Evolutionary conservation across 2,329 filamentous ascomycete genomes (phyloP).

Genomic region (Fusarium bactridioides): DNA sequence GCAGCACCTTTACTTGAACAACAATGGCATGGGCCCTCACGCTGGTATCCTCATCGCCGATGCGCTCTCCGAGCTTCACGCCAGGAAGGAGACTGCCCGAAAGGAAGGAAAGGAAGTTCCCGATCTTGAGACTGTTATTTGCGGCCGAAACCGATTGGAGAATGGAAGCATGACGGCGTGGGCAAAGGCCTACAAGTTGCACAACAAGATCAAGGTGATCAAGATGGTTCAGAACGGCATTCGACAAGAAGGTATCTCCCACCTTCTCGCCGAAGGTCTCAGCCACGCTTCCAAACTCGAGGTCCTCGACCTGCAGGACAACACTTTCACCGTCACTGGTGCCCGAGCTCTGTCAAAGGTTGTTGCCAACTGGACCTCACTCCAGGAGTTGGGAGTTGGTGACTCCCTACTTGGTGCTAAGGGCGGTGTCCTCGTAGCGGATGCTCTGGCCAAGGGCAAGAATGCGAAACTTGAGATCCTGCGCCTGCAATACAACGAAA

Average conservation of each 20-base stretch:
- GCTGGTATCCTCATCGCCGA: conserved; percentile 90
- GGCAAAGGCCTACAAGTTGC: conserved; percentile 86
- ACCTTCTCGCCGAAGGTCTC: conserved; percentile 81
- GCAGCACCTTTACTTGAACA: conserved; percentile 95
- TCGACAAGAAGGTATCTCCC: conserved; percentile 87
- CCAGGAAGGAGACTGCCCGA: conserved; percentile 81
- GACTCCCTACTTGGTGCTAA: conserved; percentile 85
- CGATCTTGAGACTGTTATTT: conserved; percentile 93
- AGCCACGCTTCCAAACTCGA: conserved; percentile 72
- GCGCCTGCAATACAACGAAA: conserved; percentile 93
- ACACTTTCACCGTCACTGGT: conserved; percentile 88
- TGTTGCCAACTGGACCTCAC: conserved; percentile 74
- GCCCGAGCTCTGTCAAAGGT: conserved; percentile 81
- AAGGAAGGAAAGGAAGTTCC: conserved; percentile 77
- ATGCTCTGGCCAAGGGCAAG: conserved; percentile 75
- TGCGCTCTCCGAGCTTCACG: conserved; percentile 82
- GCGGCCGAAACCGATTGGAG: conserved; percentile 93
- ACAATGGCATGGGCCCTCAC: conserved; percentile 94
- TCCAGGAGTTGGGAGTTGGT: conserved; percentile 86
- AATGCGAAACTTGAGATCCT: conserved; percentile 84
- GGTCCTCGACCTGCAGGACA: conserved; percentile 92
- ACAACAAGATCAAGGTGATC: conserved; percentile 81
- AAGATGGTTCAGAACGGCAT: conserved; percentile 99
- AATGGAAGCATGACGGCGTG: conserved; percentile 96
- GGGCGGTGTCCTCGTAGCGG: conserved; percentile 76